A percentile compares a stretch with the other conserved stretches of the same genome.
Conservation (phyloP, 2,329 filamentous ascomycete species). For the Hypoxylon sp. region DNA sequence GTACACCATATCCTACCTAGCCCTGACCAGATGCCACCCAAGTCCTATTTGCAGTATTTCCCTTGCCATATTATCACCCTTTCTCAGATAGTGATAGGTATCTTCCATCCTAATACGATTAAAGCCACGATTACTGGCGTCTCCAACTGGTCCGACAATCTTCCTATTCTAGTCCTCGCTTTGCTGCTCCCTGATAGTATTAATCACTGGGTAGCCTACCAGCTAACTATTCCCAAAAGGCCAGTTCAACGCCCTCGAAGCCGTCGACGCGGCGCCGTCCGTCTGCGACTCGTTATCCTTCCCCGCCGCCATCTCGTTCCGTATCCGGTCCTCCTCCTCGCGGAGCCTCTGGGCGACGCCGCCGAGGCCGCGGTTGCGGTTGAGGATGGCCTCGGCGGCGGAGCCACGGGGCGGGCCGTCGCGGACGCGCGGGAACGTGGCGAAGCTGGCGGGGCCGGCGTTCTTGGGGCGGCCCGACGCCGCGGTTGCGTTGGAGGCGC, state of each 20-base stretch:
- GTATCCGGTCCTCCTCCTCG: slow-evolving; percentile 23
- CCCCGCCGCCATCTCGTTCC: slow-evolving; percentile 2
- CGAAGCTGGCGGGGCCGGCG: slow-evolving; percentile 37
- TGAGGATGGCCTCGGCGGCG: slow-evolving; percentile 31
- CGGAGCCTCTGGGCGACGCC: slow-evolving; percentile 18
- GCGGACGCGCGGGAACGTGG: slow-evolving; percentile 42
- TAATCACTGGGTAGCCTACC: too few relatives aligned
- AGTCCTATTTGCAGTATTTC: background rate
- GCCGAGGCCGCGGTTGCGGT: slow-evolving; percentile 11
- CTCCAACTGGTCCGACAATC: too few relatives aligned
- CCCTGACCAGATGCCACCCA: background rate
- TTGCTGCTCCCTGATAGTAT: too few relatives aligned
- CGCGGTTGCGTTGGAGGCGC: slow-evolving; percentile 9
- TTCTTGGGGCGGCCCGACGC: slow-evolving; percentile 34
- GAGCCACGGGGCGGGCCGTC: slow-evolving; percentile 24
- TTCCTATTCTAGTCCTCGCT: too few relatives aligned
- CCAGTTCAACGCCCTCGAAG: slow-evolving; percentile 20
- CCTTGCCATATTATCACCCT: background rate
- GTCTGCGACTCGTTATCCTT: background rate
- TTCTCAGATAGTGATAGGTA: background rate
- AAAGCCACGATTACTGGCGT: background rate
- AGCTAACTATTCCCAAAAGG: slow-evolving; percentile 20
- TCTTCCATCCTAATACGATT: background rate
- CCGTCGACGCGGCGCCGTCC: background rate
- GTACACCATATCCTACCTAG: background rate